phyloP scores from a whole-genome alignment of 2,329 filamentous ascomycete species.

The Cladosporium colombiae region DNA sequence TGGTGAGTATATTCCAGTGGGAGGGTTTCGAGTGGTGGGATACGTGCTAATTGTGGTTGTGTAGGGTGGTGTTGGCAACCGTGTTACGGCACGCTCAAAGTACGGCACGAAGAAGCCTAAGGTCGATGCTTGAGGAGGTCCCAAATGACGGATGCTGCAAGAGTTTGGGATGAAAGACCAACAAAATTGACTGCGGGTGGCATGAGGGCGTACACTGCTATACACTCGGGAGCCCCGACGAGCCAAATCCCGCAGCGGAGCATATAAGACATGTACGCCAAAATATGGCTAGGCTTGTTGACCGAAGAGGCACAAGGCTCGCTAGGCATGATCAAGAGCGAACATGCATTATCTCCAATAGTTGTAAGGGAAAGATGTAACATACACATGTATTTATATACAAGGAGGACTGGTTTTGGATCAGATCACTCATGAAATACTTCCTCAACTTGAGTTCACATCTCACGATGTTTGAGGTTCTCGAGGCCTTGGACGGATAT shows the following conservation, averaged over 20 bases:
- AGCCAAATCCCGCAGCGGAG: background rate
- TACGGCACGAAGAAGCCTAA: slow-evolving; percentile 99
- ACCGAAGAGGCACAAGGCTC: background rate
- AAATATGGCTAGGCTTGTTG: background rate
- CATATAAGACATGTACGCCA: background rate
- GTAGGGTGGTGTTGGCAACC: slow-evolving; percentile 85
- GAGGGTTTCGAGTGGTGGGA: background rate
- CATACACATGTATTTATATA: slow-evolving; percentile 13
- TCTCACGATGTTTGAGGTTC: background rate
- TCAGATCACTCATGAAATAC: background rate
- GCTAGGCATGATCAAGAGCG: background rate
- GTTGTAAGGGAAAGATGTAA: background rate
- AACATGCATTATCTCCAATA: background rate
- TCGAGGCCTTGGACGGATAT: background rate
- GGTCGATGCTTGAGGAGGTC: slow-evolving; percentile 52
- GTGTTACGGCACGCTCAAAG: slow-evolving; percentile 85
- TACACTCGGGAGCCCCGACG: too few relatives aligned
- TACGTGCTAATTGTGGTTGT: slow-evolving; percentile 13
- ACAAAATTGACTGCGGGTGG: background rate
- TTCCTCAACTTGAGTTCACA: background rate
- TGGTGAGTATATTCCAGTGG: slow-evolving; percentile 62
- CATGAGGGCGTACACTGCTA: background rate
- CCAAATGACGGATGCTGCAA: background rate
- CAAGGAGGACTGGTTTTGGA: background rate
- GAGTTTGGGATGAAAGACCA: background rate